Evolutionary conservation across 2,329 filamentous ascomycete genomes (phyloP), one percentile per base, ranked within the genome.

Genomic region (Fusarium sulawesiense): DNA sequence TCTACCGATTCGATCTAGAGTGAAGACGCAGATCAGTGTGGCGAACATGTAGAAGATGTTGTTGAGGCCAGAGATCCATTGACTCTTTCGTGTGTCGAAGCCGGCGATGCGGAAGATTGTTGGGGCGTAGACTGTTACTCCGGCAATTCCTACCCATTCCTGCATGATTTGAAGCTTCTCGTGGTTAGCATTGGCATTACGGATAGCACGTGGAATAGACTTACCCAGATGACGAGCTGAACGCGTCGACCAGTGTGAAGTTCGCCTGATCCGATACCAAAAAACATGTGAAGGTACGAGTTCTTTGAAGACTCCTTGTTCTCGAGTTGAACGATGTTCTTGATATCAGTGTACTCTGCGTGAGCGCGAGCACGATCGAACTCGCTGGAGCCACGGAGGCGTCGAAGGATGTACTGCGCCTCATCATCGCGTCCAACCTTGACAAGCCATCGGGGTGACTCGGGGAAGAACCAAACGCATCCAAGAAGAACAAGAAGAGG

Each of bases 1-100:
- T 13, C 91, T 85, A 8, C 91, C 90, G 56, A 93, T 91, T 0
- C 87, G 84, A 73, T 92, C 90, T 0, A 92, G 80, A 0, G 90
- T 92, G 72, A 92, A 92, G 53, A 92, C 90, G 60, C 88, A 91
- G 57, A 92, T 86, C 13, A 92, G 81, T 0, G 90, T 92, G 1
- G 88, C 85, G 56, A 92, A 87, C 86, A 89, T 84, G 70, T 84
- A 85, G 41, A 83, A 82, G 45, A 85, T 81, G 53, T 83, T 84
- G 73, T 85, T 84, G 6, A 84, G 72, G 16, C 88, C 89, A 53
- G 84, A 86, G 50, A 91, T 87, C 89, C 89, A 91, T 64, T 89
- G 85, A 14, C 86, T 85, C 75, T 91, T 88, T 47, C 81, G 78
- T 0, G 87, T 83, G 60, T 85, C 83, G 68, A 91, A 91, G 0